Conservation (phyloP, 129 eudicot genomes). For the Sambucus nigra region DNA sequence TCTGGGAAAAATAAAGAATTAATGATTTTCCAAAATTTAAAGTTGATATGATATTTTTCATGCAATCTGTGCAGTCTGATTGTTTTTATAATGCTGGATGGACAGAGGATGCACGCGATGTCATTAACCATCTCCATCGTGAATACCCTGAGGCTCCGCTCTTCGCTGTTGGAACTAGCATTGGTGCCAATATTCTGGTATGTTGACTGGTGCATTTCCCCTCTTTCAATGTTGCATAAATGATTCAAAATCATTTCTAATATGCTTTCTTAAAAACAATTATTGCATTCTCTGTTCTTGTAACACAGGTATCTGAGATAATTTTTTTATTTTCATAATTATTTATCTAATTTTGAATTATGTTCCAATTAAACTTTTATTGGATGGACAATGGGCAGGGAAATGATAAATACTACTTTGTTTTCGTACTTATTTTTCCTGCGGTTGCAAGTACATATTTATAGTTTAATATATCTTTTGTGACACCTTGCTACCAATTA, state of each 20-base stretch:
- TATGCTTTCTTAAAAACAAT: not conserved
- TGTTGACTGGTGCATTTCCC: not conserved
- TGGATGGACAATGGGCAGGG: not conserved
- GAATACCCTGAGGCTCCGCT: constrained; percentile 66
- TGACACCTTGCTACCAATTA: no score
- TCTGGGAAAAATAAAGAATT: no score
- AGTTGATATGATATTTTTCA: constrained; percentile 2
- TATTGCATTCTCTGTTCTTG: not conserved
- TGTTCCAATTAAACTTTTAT: not conserved
- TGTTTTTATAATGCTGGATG: constrained; percentile 99
- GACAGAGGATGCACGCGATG: constrained; percentile 73
- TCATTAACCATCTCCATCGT: constrained; percentile 49
- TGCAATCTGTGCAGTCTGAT: constrained; percentile 56
- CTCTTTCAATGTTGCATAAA: not conserved
- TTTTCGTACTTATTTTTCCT: no score
- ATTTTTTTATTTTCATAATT: no score
- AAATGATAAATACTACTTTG: not conserved
- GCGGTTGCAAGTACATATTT: no score
- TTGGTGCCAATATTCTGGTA: constrained; percentile 94
- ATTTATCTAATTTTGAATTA: not conserved
- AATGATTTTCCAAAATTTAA: constrained; percentile 3
- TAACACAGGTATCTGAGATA: not conserved
- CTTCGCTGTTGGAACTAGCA: constrained; percentile 79
- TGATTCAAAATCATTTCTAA: not conserved
- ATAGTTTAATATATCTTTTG: no score